phyloP scores from a whole-genome alignment of 768 basidiomycete species.

The Auriculariales sp. region DNA sequence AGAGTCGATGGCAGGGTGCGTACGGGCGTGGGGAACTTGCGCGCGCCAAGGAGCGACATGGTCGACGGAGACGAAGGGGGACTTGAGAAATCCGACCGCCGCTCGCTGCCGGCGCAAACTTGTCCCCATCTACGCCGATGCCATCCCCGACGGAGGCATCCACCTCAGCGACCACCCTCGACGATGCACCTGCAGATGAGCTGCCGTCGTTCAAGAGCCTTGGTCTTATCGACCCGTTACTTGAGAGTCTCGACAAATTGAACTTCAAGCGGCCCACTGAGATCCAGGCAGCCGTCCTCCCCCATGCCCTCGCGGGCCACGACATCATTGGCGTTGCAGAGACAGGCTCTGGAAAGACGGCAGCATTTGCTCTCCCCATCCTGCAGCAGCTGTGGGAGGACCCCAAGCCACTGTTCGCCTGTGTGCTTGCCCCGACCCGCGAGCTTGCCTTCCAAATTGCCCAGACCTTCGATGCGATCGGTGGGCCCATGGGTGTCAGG shows the following conservation, averaged over 20 bases:
- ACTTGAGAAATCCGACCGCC: neutral
- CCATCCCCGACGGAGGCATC: neutral
- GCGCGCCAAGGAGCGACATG: slow-evolving; percentile 67
- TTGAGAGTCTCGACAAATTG: slow-evolving; percentile 69
- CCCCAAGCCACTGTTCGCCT: slow-evolving; percentile 84
- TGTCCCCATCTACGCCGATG: neutral
- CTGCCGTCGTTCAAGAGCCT: slow-evolving; percentile 58
- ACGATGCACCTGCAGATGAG: neutral
- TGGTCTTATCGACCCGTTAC: slow-evolving; percentile 79
- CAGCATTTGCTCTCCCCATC: slow-evolving; percentile 91
- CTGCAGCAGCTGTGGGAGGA: slow-evolving; percentile 94
- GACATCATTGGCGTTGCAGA: slow-evolving; percentile 98
- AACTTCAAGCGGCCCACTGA: slow-evolving; percentile 79
- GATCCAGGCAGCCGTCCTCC: slow-evolving; percentile 77
- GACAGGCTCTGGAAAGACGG: slow-evolving; percentile 96
- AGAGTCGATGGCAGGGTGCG: slow-evolving; percentile 18
- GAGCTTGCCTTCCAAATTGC: slow-evolving; percentile 97
- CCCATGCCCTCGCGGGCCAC: slow-evolving; percentile 75
- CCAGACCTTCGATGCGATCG: slow-evolving; percentile 88
- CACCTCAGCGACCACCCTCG: slow-evolving; percentile 1
- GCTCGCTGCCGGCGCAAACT: neutral
- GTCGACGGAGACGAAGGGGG: neutral
- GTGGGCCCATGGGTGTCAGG: slow-evolving; percentile 84
- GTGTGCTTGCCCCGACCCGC: slow-evolving; percentile 91
- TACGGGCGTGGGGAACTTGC: slow-evolving; percentile 70